Base-by-base conservation (phyloP, 2,329 filamentous ascomycete genomes). In the Macroventuria anomochaeta region DNA sequence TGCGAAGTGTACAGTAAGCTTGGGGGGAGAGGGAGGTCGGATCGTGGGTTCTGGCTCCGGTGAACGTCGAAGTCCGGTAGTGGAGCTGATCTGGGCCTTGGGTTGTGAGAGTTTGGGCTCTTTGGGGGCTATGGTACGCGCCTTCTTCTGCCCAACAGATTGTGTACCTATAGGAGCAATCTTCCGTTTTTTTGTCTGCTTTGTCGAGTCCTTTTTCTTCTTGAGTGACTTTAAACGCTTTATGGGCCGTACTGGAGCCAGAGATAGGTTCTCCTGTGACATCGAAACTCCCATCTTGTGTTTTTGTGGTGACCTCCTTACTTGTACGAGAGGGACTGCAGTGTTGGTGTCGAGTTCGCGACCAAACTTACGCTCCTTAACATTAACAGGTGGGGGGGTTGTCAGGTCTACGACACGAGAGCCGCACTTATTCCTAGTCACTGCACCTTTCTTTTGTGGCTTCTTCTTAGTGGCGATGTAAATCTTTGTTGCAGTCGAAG, bases 321-420 rank as follows among this genome's bases (percentile, higher is more conserved):
- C 7, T 33, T 34, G 25, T 5, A 13, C 1, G 3, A 7, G 8
- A 29, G 28, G 21, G 18, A 33, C 8, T 29, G 31, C 40, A 4
- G 21, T 17, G 28, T 54, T 54, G 10, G 33, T 13, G 21, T 54
- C 28, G 7, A 54, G 28, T 20, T 48, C 51, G 3, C 28, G 44
- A 2, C 51, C 51, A 15, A 54, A 54, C 3, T 18, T 38, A 28
- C 51, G 44, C 34, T 40, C 28, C 20, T 38, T 18, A 1, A 6
- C 1, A 17, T 39, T 21, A 25, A 8, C 23, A 5, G 23, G 23
- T 18, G 39, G 44, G 15, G 43, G 39, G 7, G 51, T 38, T 3
- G 21, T 44, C 21, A 39, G 17, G 8, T 28, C 33, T 39, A 34
- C 18, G 23, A 42, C 17, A 5, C 26, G 17, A 6, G 15, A 13